Evolutionary conservation across 2,329 filamentous ascomycete genomes (phyloP), one percentile per base, ranked within the genome.

Genomic region (Tetracladium maxilliforme): DNA sequence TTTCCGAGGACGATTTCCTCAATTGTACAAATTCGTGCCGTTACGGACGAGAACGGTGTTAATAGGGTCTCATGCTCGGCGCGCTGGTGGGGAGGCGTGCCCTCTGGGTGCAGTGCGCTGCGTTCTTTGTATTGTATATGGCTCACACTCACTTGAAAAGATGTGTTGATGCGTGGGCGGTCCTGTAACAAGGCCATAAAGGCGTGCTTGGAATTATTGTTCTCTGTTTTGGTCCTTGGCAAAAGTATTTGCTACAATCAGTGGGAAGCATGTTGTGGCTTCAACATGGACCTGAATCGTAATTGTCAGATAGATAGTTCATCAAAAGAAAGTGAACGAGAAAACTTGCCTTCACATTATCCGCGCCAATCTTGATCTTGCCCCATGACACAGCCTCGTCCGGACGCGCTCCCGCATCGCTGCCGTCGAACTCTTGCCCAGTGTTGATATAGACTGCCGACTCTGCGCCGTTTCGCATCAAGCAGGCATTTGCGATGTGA

Each of bases 321-420:
- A 11, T 19, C 15, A 25, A 7, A 23, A 23, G 21, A 14, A 18
- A 11, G n/a, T 9, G 12, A 17, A 11, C 21, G 10, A 14, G n/a
- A n/a, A 17, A 12, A 43, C 58, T 38, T 48, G 83, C 81, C 72
- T 95, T 98, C 29, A 95, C 86, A 40, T 74, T 79, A 34, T 90
- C 77, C 2, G 78, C 90, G 26, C 76, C 80, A 21, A 74, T 62
- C 52, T 92, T 94, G 51, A 98, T 94, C 62, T 98, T 98, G 4
- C 90, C 90, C 90, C 90, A 98, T 33, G 86, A 94, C 10, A 98
- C 81, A 5, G 90, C 90, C 55, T 98, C 90, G 42, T 98, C 90
- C 5, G 90, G 90, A 28, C 90, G 64, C 4, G 90, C 90, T 2
- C 90, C 90, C 1, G 90, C 87, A 54, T 98, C 90, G 41, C 84